A percentile compares a stretch with the other conserved stretches of the same genome.
Conservation (phyloP, 2,329 filamentous ascomycete species). For the Paraphaeosphaeria minitans region DNA sequence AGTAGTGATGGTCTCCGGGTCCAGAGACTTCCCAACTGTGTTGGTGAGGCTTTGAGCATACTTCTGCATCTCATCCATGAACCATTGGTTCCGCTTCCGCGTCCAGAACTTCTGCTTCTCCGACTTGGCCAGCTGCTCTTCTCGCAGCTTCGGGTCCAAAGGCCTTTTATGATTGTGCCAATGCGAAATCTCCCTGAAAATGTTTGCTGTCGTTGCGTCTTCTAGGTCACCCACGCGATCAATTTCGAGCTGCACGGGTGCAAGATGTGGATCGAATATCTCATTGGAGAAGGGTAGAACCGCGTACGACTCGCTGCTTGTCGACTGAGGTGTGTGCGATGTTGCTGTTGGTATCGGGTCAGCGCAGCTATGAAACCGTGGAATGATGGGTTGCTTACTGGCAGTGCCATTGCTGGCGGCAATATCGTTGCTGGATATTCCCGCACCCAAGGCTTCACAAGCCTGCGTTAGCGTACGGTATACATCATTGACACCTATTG, state of each 20-base stretch:
- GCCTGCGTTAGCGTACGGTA: slow-evolving; percentile 27
- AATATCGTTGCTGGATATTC: slow-evolving; percentile 13
- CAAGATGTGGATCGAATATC: slow-evolving; percentile 55
- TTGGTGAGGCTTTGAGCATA: slow-evolving; percentile 75
- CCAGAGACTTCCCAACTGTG: slow-evolving; percentile 64
- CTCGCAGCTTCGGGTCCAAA: slow-evolving; percentile 49
- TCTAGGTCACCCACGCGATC: slow-evolving; percentile 42
- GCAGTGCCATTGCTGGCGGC: not conserved
- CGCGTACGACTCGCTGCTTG: slow-evolving; percentile 22
- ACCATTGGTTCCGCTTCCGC: slow-evolving; percentile 62
- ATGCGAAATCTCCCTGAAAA: slow-evolving; percentile 59
- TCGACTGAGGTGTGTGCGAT: not conserved
- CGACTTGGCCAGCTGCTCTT: slow-evolving; percentile 36
- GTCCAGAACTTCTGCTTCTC: slow-evolving; percentile 46
- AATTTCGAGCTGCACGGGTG: slow-evolving; percentile 49
- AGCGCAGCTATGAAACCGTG: not conserved
- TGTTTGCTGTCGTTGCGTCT: slow-evolving; percentile 42
- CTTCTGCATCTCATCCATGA: slow-evolving; percentile 69
- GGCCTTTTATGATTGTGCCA: slow-evolving; percentile 67
- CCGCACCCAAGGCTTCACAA: slow-evolving; percentile 24
- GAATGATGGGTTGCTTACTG: not conserved
- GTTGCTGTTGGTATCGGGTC: not conserved
- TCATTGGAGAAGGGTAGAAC: slow-evolving; percentile 56
- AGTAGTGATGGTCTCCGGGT: slow-evolving; percentile 68
- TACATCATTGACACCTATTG: slow-evolving; percentile 24